Percentiles rank a stretch among this genome's conserved stretches.
phyloP scores from a whole-genome alignment of 1,284 basidiomycete genomes.

The Puccinia novopanici region DNA sequence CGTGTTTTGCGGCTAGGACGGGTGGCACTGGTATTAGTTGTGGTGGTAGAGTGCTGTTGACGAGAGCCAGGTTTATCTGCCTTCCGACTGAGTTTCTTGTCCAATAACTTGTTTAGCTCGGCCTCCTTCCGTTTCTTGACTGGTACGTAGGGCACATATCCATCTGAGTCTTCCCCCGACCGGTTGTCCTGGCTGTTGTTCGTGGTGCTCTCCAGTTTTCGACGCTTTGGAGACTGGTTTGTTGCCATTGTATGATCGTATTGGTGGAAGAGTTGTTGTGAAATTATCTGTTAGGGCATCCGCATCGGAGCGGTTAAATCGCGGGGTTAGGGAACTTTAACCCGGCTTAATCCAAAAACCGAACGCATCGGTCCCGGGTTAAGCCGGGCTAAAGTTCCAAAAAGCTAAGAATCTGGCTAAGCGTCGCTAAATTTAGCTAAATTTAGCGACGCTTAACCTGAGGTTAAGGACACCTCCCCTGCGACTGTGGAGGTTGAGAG shows the following conservation, averaged over 20 bases:
- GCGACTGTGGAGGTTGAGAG: too few relatives aligned
- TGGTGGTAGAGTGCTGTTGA: conserved; percentile 3
- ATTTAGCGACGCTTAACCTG: too few relatives aligned
- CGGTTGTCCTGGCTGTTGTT: background rate
- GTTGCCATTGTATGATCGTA: conserved; percentile 9
- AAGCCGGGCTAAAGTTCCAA: too few relatives aligned
- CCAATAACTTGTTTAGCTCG: conserved; percentile 31
- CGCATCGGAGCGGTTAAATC: too few relatives aligned
- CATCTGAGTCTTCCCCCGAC: conserved; percentile 32
- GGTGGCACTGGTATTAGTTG: background rate
- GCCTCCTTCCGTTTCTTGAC: conserved; percentile 47
- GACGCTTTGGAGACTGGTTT: conserved; percentile 15
- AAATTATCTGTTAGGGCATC: too few relatives aligned
- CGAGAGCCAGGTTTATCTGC: background rate
- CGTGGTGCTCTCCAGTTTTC: conserved; percentile 4
- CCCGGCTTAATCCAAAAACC: too few relatives aligned
- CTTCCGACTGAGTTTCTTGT: conserved; percentile 32
- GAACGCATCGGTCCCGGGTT: too few relatives aligned
- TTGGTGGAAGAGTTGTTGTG: too few relatives aligned
- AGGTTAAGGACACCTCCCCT: too few relatives aligned
- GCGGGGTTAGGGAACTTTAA: too few relatives aligned
- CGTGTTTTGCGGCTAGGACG: background rate
- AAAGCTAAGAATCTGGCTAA: too few relatives aligned
- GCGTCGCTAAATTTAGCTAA: too few relatives aligned
- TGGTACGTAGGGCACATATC: conserved; percentile 47